Base-by-base conservation (phyloP, 805 yeast species). In the Myxozyma melibiosi region DNA sequence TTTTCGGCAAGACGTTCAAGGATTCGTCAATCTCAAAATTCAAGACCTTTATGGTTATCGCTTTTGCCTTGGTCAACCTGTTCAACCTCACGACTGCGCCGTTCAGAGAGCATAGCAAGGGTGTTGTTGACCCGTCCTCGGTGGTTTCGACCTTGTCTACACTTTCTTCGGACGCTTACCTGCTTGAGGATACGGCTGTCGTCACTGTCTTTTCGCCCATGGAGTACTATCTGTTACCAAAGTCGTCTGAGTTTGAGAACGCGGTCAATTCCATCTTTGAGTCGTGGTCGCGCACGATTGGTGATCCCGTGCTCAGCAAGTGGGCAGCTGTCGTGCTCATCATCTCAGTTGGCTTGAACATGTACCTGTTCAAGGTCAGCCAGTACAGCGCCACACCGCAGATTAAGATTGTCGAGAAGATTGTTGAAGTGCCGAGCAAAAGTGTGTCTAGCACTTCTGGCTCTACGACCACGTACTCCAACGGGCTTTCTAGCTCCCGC, bases 291-390 rank as follows among this genome's bases (percentile, higher is more conserved):
- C 69, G 68, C 55, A 88, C 91, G 18, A 85, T 91, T 54, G 82
- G 86, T 66, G 97, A 91, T 71, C 86, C 85, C 53, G 75, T 89
- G 60, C 80, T 90, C 64, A 84, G 94, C 60, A 91, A 91, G 70
- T 81, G 84, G 61, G 77, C 90, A 51, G 80, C 91, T 43, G 78
- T 87, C 60, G 84, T 83, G 9, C 82, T 91, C 58, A 84, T 86
- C 25, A 74, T 88, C 62, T 87, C 96, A 63, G 80, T 89, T 53
- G 84, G 86, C 4, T 84, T 88, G 62, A 94, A 94, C 70, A 83
- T 87, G 49, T 92, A 91, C 71, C 78, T 94, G 64, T 80, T 92
- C 70, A 89, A 90, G 67, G 94, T 89, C 55, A 86, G 96, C n/a
- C 70, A 67, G 57, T 37, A 39, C 41, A 41, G 46, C 28, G 48